phyloP scores from a whole-genome alignment of 306 rosid genomes.

The Hippophae gyantsensis region DNA sequence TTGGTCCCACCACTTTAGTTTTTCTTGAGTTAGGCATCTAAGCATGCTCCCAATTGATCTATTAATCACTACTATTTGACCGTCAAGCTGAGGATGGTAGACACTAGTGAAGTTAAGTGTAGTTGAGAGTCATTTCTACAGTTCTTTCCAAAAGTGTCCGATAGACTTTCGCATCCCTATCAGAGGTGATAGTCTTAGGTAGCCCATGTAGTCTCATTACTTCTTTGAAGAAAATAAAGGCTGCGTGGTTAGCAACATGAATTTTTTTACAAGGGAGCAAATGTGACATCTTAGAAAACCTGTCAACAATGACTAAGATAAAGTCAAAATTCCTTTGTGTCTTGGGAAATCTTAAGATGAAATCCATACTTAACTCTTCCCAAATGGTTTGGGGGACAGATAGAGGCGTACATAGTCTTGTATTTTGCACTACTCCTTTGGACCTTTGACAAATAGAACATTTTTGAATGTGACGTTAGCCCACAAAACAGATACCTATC shows the following conservation, averaged over 20 bases:
- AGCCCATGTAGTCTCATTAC: not conserved
- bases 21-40: no score
- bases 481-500: not conserved
- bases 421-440: not conserved
- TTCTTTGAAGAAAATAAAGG: not conserved
- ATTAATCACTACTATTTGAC: no score
- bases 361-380: not conserved
- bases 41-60: no score
- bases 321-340: not conserved
- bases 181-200: no score
- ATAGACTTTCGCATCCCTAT: no score
- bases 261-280: not conserved
- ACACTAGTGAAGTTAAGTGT: no score
- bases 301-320: no score
- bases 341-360: not conserved
- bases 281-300: not conserved
- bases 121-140: no score
- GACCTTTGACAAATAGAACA: not conserved
- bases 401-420: not conserved
- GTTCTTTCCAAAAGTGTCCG: no score
- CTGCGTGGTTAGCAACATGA: not conserved
- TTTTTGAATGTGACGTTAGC: not conserved
- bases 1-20: no score
- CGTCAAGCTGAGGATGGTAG: no score
- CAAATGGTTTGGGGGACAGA: not conserved